Base-by-base conservation (phyloP, 108 stramenopile genomes). In the Nannochloropsis gaditana region DNA sequence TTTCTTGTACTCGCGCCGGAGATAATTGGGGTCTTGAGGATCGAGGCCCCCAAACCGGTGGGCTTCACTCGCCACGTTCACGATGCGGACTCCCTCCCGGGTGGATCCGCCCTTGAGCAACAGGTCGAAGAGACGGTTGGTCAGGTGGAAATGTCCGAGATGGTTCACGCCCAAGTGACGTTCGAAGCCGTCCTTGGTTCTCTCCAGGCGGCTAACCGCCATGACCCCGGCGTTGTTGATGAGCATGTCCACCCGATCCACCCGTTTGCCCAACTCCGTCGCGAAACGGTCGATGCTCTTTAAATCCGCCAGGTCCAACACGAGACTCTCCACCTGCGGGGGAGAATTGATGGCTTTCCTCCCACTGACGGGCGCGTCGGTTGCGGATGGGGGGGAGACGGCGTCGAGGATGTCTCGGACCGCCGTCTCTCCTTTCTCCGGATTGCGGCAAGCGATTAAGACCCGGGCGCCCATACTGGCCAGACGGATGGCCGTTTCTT, bases 61-160 rank as follows among this genome's bases (percentile, higher is more conserved):
- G 5, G 88, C 88, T 21, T 87, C 43, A 59, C 87, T 88, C 42
- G 88, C 59, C 19, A 89, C 87, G 43, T 41, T 84, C 84, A 89
- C 87, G 9, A 89, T 85, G 9, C 88, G 84, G 5, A 80, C 87
- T 45, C 84, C 84, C 9, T 73, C 59, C 59, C 59, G 59, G 15
- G 59, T 73, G 21, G 80, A 19, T 8, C 85, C 83, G 80, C 84
- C 88, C 82, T 89, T 88, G 41, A 21, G 21, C 86, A 96, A 89
- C 45, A 84, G 50, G 15, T 93, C 89, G 84, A 94, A 47, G 3
- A 97, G 85, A 42, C 95, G 87, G 79, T 93, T 87, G 79, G 95
- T 95, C 81, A 98, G 90, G 43, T 95, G 95, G 89, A 97, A 97
- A 87, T 97, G 96, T n/a, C 96, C 98, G 15, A 98, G 88, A 86